Evolutionary conservation across 148 eudicot genomes (phyloP), one percentile per base, ranked within the genome.

Genomic region (Silene latifolia): DNA sequence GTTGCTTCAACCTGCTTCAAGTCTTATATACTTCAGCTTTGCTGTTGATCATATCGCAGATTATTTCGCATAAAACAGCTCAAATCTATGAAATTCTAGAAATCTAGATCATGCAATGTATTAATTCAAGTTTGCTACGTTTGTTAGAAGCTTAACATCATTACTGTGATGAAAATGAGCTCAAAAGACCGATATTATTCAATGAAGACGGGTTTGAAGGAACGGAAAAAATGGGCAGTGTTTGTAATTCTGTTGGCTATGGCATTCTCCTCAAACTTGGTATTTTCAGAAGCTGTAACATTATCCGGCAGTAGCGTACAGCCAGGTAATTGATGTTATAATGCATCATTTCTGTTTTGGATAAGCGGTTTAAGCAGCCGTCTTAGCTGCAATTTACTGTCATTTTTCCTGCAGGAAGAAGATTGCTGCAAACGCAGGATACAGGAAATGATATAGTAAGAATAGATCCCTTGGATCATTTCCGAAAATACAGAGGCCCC

Each of bases 401-500:
- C 56, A 14, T 12, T 12, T 51, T 64, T 54, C 17, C 39, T 12
- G 27, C 80, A 85, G 88, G 82, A 62, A 82, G 78, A 71, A 48
- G 56, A 69, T 73, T 80, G 77, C 57, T 76, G 32, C 79, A 75
- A 69, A 65, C 82, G 47, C 76, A 66, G 69, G 81, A 86, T 48
- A 23, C 7, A 14, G 58, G 71, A 63, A 82, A 83, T 69, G 84
- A 87, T 48, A 85, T 86, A 11, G 83, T 83, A 19, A 85, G 97
- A 79, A 73, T 80, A 6, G 93, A 91, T 82, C 97, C 97, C 27
- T 72, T 91, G 63, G 77, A 89, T 21, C 39, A 74, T 76, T 82
- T 91, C 68, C 78, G 76, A 75, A 88, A 84, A 80, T 91, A 91
- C 82, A 88, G 84, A 82, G 97, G 91, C 46, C 89, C 86, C 32